A percentile compares a stretch with the other conserved stretches of the same genome.
Evolutionary conservation across 179 eudicot genomes (phyloP).

Genomic region (Corrigiola litoralis): DNA sequence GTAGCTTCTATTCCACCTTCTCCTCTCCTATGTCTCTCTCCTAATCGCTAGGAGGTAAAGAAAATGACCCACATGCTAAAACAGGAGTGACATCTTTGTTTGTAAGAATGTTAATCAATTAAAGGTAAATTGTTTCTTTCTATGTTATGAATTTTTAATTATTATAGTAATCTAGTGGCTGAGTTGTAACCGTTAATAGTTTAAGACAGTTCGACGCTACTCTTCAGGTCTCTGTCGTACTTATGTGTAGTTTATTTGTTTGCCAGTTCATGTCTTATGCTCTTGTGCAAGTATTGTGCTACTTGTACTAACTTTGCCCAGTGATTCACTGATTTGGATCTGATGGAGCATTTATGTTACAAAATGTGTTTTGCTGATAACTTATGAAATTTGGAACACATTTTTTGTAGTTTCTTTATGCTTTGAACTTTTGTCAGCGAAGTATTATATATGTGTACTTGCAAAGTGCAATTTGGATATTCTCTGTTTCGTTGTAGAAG

Average conservation of each 20-base stretch:
- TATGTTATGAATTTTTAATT: no score
- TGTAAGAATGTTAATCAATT: not conserved
- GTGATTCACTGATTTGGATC: not conserved
- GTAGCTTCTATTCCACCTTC: not conserved
- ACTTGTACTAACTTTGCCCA: not conserved
- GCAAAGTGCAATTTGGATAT: not conserved
- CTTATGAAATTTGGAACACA: not conserved
- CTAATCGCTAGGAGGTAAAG: not conserved
- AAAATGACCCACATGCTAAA: not conserved
- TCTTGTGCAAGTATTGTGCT: no score
- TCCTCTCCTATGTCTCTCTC: not conserved
- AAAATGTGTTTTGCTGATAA: not conserved
- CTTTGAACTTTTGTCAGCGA: not conserved
- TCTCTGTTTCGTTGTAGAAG: not conserved
- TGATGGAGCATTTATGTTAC: not conserved
- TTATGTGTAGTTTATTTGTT: not conserved
- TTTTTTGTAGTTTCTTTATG: not conserved
- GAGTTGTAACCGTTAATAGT: no score
- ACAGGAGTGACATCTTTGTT: not conserved
- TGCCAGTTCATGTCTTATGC: not conserved
- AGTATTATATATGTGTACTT: not conserved
- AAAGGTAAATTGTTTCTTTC: not conserved
- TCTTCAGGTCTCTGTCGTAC: not conserved
- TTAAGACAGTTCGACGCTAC: not conserved
- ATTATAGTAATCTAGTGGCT: not conserved